phyloP scores from a whole-genome alignment of 2,329 filamentous ascomycete genomes.

The Botrytis medusae region DNA sequence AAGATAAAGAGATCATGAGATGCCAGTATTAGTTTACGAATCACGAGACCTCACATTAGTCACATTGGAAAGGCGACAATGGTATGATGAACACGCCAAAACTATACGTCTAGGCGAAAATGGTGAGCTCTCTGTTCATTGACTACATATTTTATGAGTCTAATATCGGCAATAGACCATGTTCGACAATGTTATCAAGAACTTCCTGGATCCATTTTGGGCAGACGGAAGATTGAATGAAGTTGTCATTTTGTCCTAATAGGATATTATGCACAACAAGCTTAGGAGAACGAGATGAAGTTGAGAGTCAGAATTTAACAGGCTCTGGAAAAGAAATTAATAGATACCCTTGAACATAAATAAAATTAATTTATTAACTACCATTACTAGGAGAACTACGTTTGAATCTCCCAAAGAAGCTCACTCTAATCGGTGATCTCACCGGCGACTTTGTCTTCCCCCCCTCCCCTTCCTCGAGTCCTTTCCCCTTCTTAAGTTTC shows the following conservation, averaged over 20 bases:
- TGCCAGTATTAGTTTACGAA: neutral
- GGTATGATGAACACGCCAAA: neutral
- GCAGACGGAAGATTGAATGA: neutral
- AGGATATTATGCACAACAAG: neutral
- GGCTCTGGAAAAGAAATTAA: neutral
- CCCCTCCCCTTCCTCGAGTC: slow-evolving; percentile 17
- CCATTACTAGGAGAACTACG: slow-evolving; percentile 33
- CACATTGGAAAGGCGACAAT: neutral
- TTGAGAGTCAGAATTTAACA: neutral
- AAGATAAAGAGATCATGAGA: slow-evolving; percentile 16
- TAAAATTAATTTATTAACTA: slow-evolving; percentile 19
- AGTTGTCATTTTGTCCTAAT: neutral
- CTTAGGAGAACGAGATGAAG: neutral
- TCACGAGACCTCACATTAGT: neutral
- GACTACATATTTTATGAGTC: neutral
- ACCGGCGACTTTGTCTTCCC: neutral
- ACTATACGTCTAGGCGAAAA: neutral
- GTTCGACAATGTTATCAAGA: no score
- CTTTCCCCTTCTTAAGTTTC: slow-evolving; percentile 42
- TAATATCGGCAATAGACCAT: neutral
- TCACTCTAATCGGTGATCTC: slow-evolving; percentile 22
- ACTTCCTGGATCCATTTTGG: neutral
- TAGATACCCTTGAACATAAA: slow-evolving; percentile 15
- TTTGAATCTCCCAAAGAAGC: slow-evolving; percentile 37
- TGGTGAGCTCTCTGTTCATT: neutral